Evolutionary conservation across 257 asterid species (phyloP), one percentile per base, ranked within the genome.

Genomic region (Mitragyna speciosa): DNA sequence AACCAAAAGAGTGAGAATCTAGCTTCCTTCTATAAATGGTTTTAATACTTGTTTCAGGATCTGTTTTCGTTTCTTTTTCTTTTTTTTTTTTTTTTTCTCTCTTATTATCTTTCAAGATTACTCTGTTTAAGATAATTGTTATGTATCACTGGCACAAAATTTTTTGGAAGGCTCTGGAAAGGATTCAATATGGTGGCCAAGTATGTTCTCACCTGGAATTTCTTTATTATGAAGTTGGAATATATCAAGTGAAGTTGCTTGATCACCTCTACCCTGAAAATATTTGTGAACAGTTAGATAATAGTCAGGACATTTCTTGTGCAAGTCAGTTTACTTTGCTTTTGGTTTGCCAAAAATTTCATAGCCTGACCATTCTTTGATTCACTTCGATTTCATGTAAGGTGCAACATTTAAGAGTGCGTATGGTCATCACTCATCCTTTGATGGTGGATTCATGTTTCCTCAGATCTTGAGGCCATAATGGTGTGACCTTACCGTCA

Each of bases 141-240:
- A 43, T 79, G 58, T 76, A 76, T 71, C 80, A 39, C 81, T 93
- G 99, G 92, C 92, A 95, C 88, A 91, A 91, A 84, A 89, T 95
- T 75, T 95, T 91, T 84, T 88, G 86, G 79, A 93, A 92, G 89
- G 96, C 98, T 83, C 87, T 95, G 66, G 87, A 91, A 70, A 92
- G 98, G 90, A 85, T 95, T 87, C 97, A 95, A 84, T n/a, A 83
- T 86, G 83, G 99, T n/a, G n/a, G n/a, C n/a, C n/a, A n/a, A n/a
- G n/a, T 91, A 86, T 63, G 95, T 85, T 65, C 15, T 19, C 47
- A 51, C 69, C 45, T 28, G 56, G 10, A 72, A 52, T 49, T 65
- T 14, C 49, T 54, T 54, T 20, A 33, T 36, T 36, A 36, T 36
- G 41, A 36, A 36, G 41, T 36, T 36, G 41, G 2, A 48, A 49